These are phyloP conservation scores for Tricholoma sp. DNA, from an alignment of 768 basidiomycete genomes.

Conservation along the genomic window DNA sequence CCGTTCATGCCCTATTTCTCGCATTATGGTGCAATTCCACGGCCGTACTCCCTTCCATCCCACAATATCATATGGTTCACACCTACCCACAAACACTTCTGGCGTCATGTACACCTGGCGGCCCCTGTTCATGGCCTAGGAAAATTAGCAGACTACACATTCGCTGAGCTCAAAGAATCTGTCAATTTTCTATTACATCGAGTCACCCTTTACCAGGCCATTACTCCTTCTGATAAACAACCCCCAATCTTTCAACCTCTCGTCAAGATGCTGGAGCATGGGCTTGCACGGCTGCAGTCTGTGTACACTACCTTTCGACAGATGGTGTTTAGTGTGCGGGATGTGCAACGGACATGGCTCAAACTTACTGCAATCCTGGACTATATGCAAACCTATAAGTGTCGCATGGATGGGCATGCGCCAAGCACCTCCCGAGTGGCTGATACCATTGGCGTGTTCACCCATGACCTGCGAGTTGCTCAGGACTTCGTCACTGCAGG, in stretches of 20 bases:
- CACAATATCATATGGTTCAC: background rate
- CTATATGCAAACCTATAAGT: background rate
- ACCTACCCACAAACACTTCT: background rate
- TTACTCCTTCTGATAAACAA: background rate
- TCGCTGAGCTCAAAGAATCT: background rate
- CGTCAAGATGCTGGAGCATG: too few relatives aligned
- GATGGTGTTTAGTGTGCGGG: background rate
- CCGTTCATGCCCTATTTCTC: background rate
- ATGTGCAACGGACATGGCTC: background rate
- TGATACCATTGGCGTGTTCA: background rate
- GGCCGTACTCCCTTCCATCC: background rate
- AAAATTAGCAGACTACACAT: background rate
- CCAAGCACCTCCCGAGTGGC: background rate
- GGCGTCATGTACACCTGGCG: background rate
- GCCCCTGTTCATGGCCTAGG: background rate
- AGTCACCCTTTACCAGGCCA: background rate
- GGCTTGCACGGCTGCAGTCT: too few relatives aligned
- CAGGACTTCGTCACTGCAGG: background rate
- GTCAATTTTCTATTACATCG: background rate
- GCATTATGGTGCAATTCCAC: constrained; percentile 8
- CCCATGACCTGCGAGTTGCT: background rate
- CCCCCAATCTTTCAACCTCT: background rate
- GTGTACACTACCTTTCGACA: too few relatives aligned
- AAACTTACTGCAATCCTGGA: background rate
- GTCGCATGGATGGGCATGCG: background rate